Evolutionary conservation across 2,329 filamentous ascomycete genomes (phyloP), one percentile per base, ranked within the genome.

Genomic region (Metarhizium humberi): DNA sequence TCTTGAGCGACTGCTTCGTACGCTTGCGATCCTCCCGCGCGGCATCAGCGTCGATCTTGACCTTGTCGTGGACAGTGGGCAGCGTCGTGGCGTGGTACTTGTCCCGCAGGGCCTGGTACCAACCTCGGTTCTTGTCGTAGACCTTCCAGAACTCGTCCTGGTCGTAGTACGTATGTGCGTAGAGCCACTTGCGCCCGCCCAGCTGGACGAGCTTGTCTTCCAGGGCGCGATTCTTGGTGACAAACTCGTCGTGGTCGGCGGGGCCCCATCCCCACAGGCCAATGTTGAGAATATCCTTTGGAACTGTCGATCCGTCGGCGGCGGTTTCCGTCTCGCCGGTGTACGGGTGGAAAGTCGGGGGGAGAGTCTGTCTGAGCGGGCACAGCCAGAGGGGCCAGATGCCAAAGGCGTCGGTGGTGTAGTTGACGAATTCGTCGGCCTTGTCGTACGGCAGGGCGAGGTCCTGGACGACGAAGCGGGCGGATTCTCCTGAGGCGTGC

Each of bases 81-180:
- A 90, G 70, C 6, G 76, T 74, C 1, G 72, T 73, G 13, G 86
- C 87, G 50, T 75, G 67, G 69, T 87, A 90, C 65, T 85, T 87
- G 29, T 64, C 58, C 16, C 87, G 73, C 61, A 90, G 71, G 1
- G 64, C 72, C 36, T 87, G 78, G 66, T 90, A 90, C 77, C 78
- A 82, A 20, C 66, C 63, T 47, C 73, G 69, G 55, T 75, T 76
- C 4, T 54, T 8, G 66, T 75, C 76, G 66, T 88, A 88, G 52
- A 84, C 74, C 38, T 71, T 63, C 84, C 85, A 88, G 70, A 88
- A 90, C 64, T 88, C 82, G 0, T 78, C 72, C 64, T 87, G 80
- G n/a, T 80, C 78, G 68, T 94, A 94, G 72, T 91, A 95, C 0
- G 88, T 87, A 64, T 92, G 87, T 3, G 90, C 89, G 69, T 95